Evolutionary conservation across 257 asterid genomes (phyloP), one percentile per base, ranked within the genome.

Genomic region (Nicotiana sylvestris): DNA sequence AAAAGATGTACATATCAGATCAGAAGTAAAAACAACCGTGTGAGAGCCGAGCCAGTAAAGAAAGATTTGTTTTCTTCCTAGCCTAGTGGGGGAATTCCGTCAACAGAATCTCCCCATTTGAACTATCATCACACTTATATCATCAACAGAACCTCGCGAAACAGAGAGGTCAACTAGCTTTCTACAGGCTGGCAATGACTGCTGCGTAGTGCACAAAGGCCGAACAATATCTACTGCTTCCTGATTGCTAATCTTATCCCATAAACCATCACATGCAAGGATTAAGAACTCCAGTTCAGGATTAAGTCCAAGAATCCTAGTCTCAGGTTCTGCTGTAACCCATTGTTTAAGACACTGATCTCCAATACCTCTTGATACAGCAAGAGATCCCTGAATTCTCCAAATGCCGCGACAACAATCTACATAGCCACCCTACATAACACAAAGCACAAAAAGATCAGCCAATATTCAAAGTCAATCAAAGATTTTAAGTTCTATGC

Each of bases 191-290:
- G 89, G 83, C n/a, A 92, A 46, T 0, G 87, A 83, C 77, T 83
- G 86, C 0, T 93, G 92, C 70, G 88, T 85, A 7, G 86, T 9
- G 76, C 93, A 91, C 18, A 87, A 76, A 7, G 91, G 87, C 1
- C 92, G 92, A 17, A 89, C 92, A 25, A 89, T 81, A 72, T 94
- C 97, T 66, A 93, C 58, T 0, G 97, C 99, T 88, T 95, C 99
- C 70, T 95, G 98, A 83, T 94, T 95, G 82, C 89, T 85, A 62
- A 95, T 97, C 90, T 92, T 94, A 81, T 95, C 99, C 99, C 99
- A 94, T 66, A 95, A 81, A 79, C 99, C 98, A 86, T 95, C 99
- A 15, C 97, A 95, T 37, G 99, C 99, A 55, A 95, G 95, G 83
- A 95, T 69, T 66, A 95, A 83, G 86, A 95, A 95, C 88, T 95